Percentiles rank a stretch among this genome's conserved stretches.
Conservation (phyloP, 345 rosid genomes). For the Noccaea bulbosa region DNA sequence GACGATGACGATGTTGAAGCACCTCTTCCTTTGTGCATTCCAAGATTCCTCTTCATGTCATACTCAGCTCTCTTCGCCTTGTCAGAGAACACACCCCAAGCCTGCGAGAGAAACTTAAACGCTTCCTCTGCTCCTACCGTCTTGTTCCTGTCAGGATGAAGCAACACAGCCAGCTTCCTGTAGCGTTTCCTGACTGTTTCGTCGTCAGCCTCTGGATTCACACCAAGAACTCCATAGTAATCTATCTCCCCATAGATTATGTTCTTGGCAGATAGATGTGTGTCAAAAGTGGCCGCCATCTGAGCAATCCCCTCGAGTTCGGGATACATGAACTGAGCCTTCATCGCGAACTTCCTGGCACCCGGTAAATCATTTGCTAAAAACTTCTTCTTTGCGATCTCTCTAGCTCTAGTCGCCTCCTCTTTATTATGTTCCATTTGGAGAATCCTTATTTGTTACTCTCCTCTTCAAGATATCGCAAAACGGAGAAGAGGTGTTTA, state of each 20-base stretch:
- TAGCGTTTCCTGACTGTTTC: conserved; percentile 63
- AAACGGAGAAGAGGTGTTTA: conserved; percentile 2
- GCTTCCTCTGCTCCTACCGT: conserved; percentile 73
- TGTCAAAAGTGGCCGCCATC: conserved; percentile 58
- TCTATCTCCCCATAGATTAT: conserved; percentile 54
- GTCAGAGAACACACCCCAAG: conserved; percentile 69
- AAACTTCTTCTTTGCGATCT: conserved; percentile 60
- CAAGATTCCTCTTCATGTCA: conserved; percentile 53
- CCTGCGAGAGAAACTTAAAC: conserved; percentile 60
- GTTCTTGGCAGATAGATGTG: conserved; percentile 53
- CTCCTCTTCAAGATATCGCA: not conserved
- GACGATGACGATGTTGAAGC: conserved; percentile 32
- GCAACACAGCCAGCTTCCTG: conserved; percentile 60
- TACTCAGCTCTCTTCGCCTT: conserved; percentile 56
- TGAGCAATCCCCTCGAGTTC: conserved; percentile 58
- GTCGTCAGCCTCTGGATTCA: conserved; percentile 57
- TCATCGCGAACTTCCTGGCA: conserved; percentile 65
- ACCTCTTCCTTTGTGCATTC: conserved; percentile 44
- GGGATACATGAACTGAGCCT: conserved; percentile 67
- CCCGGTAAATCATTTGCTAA: conserved; percentile 51
- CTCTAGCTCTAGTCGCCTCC: conserved; percentile 59
- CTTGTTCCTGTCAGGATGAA: conserved; percentile 78
- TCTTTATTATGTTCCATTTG: conserved; percentile 62
- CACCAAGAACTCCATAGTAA: conserved; percentile 60
- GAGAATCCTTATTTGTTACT: not conserved